Evolutionary conservation across 2,329 filamentous ascomycete species (phyloP).

Genomic region (Arthroderma sp.): DNA sequence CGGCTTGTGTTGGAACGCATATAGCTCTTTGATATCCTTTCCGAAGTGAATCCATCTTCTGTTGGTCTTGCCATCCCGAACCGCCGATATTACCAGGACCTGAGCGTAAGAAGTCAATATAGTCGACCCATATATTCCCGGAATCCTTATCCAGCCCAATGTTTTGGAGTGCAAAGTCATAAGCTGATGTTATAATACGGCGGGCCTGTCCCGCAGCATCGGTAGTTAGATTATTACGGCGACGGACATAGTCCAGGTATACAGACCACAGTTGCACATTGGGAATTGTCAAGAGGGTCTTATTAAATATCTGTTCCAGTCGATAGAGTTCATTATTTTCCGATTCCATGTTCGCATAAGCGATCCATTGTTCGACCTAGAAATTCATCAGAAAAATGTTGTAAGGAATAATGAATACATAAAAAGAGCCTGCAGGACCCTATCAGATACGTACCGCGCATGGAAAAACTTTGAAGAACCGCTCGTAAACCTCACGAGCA

Average conservation of each 20-base stretch:
- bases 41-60: conserved; percentile 89
- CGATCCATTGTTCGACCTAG: conserved; percentile 83
- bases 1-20: conserved; percentile 67
- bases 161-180: conserved; percentile 80
- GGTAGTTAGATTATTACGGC: conserved; percentile 72
- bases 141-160: conserved; percentile 87
- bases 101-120: conserved; percentile 82
- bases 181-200: conserved; percentile 67
- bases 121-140: conserved; percentile 83
- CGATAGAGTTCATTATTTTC: conserved; percentile 68
- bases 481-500: conserved; percentile 64
- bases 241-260: conserved; percentile 90
- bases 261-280: conserved; percentile 82
- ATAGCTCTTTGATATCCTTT: conserved; percentile 89
- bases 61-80: conserved; percentile 85
- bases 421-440: not conserved
- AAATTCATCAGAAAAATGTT: conserved; percentile 18
- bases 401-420: not conserved
- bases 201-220: conserved; percentile 66
- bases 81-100: conserved; percentile 78
- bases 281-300: conserved; percentile 63
- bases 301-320: conserved; percentile 72
- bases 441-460: conserved; percentile 57
- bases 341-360: conserved; percentile 80
- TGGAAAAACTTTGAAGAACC: conserved; percentile 79